Conservation (phyloP, 2,329 filamentous ascomycete species). For the Zelopaecilomyces penicillatus region DNA sequence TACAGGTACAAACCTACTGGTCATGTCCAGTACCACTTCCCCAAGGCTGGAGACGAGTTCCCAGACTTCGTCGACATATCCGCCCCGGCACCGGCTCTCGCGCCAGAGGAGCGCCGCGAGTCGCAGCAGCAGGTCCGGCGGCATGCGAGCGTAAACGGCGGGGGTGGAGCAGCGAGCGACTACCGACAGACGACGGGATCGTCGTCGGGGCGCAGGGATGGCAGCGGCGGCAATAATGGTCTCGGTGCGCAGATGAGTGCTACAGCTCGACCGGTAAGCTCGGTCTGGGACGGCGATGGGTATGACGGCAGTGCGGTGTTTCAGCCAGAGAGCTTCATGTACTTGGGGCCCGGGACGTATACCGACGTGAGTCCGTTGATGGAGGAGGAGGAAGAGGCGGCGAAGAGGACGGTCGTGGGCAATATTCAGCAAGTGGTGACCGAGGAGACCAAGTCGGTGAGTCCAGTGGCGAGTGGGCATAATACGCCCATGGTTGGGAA, state of each 20-base stretch:
- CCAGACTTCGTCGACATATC: conserved; percentile 39
- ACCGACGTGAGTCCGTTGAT: conserved; percentile 36
- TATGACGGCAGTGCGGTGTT: conserved; percentile 34
- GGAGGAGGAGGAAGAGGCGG: conserved; percentile 29
- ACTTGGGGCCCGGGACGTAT: conserved; percentile 38
- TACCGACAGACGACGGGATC: background rate
- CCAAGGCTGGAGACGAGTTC: conserved; percentile 49
- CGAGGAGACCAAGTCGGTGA: conserved; percentile 16
- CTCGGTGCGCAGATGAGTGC: conserved; percentile 22
- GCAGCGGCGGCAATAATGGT: conserved; percentile 2
- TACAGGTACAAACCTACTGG: conserved; percentile 48
- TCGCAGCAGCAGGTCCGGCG: conserved; percentile 42
- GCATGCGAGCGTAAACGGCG: conserved; percentile 14
- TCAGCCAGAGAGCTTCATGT: conserved; percentile 46
- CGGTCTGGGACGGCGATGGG: conserved; percentile 24
- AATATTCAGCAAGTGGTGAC: conserved; percentile 13
- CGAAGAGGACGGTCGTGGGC: conserved; percentile 16
- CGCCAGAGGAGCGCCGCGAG: conserved; percentile 45
- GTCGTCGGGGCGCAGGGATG: conserved; percentile 3
- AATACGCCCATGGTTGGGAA: conserved; percentile 20
- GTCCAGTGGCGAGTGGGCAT: conserved; percentile 19
- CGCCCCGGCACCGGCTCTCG: conserved; percentile 30
- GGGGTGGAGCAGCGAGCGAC: background rate
- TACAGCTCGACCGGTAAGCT: conserved; percentile 23
- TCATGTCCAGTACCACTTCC: conserved; percentile 48